Base-by-base conservation (phyloP, 2,329 filamentous ascomycete genomes). In the Cladosporium sp. region DNA sequence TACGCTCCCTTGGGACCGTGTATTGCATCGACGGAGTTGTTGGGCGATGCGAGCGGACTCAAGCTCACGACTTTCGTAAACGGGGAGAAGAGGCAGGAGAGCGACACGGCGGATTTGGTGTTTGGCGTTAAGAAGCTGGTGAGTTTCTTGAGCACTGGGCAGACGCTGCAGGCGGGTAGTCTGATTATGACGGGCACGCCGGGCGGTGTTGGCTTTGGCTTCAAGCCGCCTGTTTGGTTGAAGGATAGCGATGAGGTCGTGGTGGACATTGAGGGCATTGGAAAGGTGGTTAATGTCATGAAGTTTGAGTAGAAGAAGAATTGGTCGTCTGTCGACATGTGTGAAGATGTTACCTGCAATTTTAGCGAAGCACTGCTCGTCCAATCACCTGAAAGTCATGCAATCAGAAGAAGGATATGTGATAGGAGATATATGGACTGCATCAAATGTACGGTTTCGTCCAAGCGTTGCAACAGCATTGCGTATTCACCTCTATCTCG, bases 1-100 rank as follows among this genome's bases (percentile, higher is more conserved):
- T 85, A 76, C 63, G 80, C 80, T 0, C 83, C 82, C 0, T 58
- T 85, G 0, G 82, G 82, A 0, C 82, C 82, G 0, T 72, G 71
- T 38, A 68, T 85, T 0, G 78, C 84, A 0, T 70, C 71, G 1
- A 68, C 72, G 0, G 67, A 68, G 1, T 58, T 82, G 0, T 66
- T 84, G 0, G 66, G 70, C 0, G 77, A 81, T 54, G 80, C 80
- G 0, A 67, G 65, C 1, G 64, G 67, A 15, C 69, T 84, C 43
- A 66, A 70, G 0, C 64, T 85, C 7, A 68, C 68, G 64, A 83
- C 80, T 1, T 75, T 69, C 14, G 73, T 83, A 22, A 82, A 84
- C 64, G 79, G 79, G 0, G 70, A 78, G 60, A 65, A 76, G 15
- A 75, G 82, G 40, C 82, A 84, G 69, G 59, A 66, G 49, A 69